Conservation (phyloP, 768 basidiomycete genomes). For the Mycena leptocephala region DNA sequence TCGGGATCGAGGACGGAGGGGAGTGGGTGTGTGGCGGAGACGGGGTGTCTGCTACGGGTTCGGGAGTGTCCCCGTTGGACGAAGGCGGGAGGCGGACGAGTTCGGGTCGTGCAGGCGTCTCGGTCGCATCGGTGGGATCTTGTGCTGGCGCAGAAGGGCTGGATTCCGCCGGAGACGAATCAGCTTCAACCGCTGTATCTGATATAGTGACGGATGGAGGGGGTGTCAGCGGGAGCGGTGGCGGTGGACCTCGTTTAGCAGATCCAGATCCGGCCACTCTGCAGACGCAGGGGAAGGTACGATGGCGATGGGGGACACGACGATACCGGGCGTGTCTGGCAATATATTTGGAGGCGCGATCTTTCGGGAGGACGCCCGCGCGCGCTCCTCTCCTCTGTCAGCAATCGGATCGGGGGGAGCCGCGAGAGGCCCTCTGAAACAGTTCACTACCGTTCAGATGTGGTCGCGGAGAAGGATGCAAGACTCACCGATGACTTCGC, state of each 20-base stretch:
- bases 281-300: conserved; percentile 5
- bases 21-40: neutral
- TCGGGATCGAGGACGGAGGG: conserved; percentile 36
- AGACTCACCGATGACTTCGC: conserved; percentile 84
- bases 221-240: conserved; percentile 31
- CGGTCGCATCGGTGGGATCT: neutral
- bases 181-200: neutral
- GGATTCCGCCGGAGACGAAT: neutral
- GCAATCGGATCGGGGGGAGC: conserved; percentile 82
- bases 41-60: neutral
- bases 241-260: conserved; percentile 15
- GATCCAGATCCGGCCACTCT: neutral
- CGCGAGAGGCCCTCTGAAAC: conserved; percentile 80
- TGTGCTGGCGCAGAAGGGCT: neutral
- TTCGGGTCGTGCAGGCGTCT: conserved; percentile 15
- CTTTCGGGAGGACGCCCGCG: conserved; percentile 45
- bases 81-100: conserved; percentile 34
- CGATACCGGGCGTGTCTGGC: conserved; percentile 17
- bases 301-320: conserved; percentile 6
- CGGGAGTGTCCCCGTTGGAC: neutral
- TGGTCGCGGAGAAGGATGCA: neutral
- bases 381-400: conserved; percentile 70
- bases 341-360: conserved; percentile 14
- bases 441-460: neutral
- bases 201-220: conserved; percentile 15